A percentile compares a stretch with the other conserved stretches of the same genome.
phyloP scores from a whole-genome alignment of 192 early-diverging fungal species.

The Backusella liffmaniae region DNA sequence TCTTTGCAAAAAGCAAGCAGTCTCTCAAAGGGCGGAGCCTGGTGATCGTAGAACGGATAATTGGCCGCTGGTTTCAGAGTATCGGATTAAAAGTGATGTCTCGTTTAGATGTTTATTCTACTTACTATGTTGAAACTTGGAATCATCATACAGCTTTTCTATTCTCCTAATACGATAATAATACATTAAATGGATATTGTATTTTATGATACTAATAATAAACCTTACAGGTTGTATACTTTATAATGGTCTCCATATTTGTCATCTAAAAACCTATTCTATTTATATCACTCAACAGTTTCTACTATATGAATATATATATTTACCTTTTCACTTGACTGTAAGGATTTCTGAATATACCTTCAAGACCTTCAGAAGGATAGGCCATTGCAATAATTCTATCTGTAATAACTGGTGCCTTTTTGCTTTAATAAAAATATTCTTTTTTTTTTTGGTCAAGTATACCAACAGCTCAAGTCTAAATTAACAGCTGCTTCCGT shows the following conservation, averaged over 20 bases:
- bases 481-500: conserved; percentile 39
- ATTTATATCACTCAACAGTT: neutral
- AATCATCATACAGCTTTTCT: conserved; percentile 48
- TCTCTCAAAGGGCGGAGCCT: conserved; percentile 47
- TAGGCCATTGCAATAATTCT: conserved; percentile 58
- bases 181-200: neutral
- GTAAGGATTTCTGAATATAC: conserved; percentile 55
- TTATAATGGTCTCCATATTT: conserved; percentile 52
- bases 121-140: conserved; percentile 38
- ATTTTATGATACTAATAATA: no score
- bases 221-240: conserved; percentile 60
- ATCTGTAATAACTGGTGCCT: conserved; percentile 44
- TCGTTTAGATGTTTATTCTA: neutral
- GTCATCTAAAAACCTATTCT: conserved; percentile 50
- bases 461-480: conserved; percentile 43
- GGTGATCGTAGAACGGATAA: conserved; percentile 58
- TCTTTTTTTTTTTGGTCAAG: neutral
- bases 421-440: no score
- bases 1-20: conserved; percentile 52
- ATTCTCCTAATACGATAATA: conserved; percentile 39
- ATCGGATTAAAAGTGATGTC: neutral
- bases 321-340: conserved; percentile 53
- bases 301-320: no score
- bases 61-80: conserved; percentile 28
- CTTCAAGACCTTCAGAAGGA: conserved; percentile 51